Evolutionary conservation across 2,329 filamentous ascomycete species (phyloP).

Genomic region (Phoma sp.): DNA sequence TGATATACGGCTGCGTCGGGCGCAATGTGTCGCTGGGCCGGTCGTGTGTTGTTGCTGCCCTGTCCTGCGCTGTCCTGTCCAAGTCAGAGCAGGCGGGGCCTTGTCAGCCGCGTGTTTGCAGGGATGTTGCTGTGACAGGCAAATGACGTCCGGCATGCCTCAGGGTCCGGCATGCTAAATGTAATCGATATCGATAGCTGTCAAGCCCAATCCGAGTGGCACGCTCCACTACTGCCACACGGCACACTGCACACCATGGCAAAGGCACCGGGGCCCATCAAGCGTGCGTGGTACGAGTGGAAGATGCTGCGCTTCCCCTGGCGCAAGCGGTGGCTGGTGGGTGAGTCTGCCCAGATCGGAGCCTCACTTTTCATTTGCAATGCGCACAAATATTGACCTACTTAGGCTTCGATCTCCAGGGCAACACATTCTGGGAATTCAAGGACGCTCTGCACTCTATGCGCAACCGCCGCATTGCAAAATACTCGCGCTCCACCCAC

Average conservation of each 20-base stretch:
- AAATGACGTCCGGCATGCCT: conserved; percentile 1
- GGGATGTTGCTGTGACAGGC: not conserved
- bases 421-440: conserved; percentile 73
- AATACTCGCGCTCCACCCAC: conserved; percentile 59
- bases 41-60: conserved; percentile 6
- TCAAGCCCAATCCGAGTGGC: too few relatives aligned
- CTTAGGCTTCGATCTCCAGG: conserved; percentile 63
- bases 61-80: not conserved
- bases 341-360: conserved; percentile 44
- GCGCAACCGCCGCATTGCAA: conserved; percentile 64
- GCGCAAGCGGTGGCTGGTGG: conserved; percentile 65
- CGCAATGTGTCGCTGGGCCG: conserved; percentile 4
- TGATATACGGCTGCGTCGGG: conserved; percentile 14
- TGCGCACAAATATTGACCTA: not conserved
- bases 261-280: conserved; percentile 45
- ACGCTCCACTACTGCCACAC: not conserved
- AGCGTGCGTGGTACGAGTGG: conserved; percentile 65
- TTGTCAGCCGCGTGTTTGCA: conserved; percentile 18
- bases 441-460: conserved; percentile 61
- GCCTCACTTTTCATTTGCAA: not conserved
- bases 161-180: conserved; percentile 1
- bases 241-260: conserved; percentile 40
- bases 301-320: conserved; percentile 67
- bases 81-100: conserved; percentile 18
- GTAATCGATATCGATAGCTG: conserved; percentile 5